phyloP scores from a whole-genome alignment of 1,284 basidiomycete genomes.

The Bondarzewia mesenterica region DNA sequence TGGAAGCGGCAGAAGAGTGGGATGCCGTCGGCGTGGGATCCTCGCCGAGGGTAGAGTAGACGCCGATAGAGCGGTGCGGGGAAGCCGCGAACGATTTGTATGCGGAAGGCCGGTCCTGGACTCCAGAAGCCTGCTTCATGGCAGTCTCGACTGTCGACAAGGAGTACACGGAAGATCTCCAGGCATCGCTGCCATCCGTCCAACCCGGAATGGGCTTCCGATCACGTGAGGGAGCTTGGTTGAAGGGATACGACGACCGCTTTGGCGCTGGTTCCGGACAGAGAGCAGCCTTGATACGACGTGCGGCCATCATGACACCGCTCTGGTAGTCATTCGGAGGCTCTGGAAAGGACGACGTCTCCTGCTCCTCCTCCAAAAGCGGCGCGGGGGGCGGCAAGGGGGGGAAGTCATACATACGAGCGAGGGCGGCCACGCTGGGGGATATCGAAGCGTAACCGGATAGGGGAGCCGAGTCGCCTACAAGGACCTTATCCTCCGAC shows the following conservation, averaged over 20 bases:
- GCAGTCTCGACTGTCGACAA: conserved; percentile 26
- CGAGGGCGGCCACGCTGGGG: conserved; percentile 38
- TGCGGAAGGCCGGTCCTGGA: conserved; percentile 19
- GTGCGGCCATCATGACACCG: conserved; percentile 64
- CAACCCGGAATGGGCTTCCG: conserved; percentile 51
- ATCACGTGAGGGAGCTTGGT: conserved; percentile 17
- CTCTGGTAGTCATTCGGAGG: conserved; percentile 35
- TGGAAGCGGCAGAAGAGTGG: conserved; percentile 12
- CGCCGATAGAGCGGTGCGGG: conserved; percentile 38
- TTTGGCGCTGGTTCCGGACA: conserved; percentile 30
- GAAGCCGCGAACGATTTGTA: conserved; percentile 41
- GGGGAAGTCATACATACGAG: conserved; percentile 45
- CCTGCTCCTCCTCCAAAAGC: conserved; percentile 13
- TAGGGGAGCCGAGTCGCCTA: conserved; percentile 16
- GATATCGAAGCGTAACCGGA: conserved; percentile 22
- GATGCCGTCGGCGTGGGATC: conserved; percentile 20
- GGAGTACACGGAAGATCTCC: conserved; percentile 53
- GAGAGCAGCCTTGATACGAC: conserved; percentile 42
- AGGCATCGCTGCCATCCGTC: conserved; percentile 58
- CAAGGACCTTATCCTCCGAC: conserved; percentile 20
- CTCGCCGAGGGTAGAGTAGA: conserved; percentile 37
- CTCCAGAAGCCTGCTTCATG: conserved; percentile 15
- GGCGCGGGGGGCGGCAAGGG: conserved; percentile 29
- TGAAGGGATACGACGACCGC: conserved; percentile 17
- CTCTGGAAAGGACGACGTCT: conserved; percentile 13